Evolutionary conservation across 176 grass and related monocot genomes (phyloP).

Genomic region (Lolium rigidum): DNA sequence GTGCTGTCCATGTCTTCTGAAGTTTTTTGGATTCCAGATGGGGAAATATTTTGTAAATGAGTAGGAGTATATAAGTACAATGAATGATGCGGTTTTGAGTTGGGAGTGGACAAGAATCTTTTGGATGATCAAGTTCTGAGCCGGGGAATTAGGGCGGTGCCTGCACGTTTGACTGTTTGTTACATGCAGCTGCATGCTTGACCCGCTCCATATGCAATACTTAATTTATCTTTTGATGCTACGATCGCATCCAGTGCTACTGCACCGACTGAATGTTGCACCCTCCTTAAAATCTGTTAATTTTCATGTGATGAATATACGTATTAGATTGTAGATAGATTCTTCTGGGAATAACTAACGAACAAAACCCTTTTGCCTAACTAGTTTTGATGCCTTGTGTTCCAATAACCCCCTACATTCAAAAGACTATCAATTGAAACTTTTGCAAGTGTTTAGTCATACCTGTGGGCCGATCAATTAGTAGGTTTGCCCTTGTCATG

Average conservation of each 20-base stretch:
- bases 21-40: conserved; percentile 56
- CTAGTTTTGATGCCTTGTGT: conserved; percentile 40
- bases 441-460: conserved; percentile 14
- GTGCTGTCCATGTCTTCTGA: conserved; percentile 34
- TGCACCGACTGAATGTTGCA: conserved; percentile 56
- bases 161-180: conserved; percentile 58
- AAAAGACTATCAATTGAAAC: conserved; percentile 39
- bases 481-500: not conserved
- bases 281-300: conserved; percentile 28
- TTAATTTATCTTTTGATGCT: not conserved
- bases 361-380: not conserved
- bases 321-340: not conserved
- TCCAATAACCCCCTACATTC: conserved; percentile 39
- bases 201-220: not conserved
- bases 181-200: conserved; percentile 35
- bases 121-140: conserved; percentile 43
- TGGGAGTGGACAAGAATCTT: conserved; percentile 38
- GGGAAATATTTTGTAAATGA: conserved; percentile 1
- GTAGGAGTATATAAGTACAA: conserved; percentile 18
- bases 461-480: not conserved
- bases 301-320: conserved; percentile 18
- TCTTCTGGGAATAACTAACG: not conserved
- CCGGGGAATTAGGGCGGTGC: conserved; percentile 53
- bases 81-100: conserved; percentile 10
- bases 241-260: not conserved